phyloP scores from a whole-genome alignment of 495 filamentous ascomycete genomes.

The Hypoxylon crocopeplum region DNA sequence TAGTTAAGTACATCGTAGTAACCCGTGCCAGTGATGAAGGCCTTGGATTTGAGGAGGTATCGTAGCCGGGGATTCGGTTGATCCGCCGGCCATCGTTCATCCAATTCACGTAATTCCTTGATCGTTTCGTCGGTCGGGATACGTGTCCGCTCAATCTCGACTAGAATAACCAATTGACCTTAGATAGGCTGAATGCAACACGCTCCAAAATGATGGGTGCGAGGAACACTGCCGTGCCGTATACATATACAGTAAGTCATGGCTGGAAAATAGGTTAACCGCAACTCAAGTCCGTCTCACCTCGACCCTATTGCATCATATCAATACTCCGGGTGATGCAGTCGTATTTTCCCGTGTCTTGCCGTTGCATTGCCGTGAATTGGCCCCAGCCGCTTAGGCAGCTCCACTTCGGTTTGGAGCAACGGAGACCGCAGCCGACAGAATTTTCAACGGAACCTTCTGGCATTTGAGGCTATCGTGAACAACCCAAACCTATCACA shows the following conservation, averaged over 20 bases:
- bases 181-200: conserved; percentile 19
- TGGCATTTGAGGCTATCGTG: conserved; percentile 29
- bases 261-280: conserved; percentile 5
- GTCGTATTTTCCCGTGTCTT: conserved; percentile 24
- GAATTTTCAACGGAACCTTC: conserved; percentile 25
- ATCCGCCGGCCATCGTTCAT: conserved; percentile 9
- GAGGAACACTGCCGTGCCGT: conserved; percentile 1
- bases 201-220: conserved; percentile 4
- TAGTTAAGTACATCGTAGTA: not conserved
- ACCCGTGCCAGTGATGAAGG: conserved; percentile 1
- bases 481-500: conserved; percentile 21
- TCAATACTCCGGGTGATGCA: conserved; percentile 11
- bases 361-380: conserved; percentile 34
- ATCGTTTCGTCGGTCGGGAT: conserved; percentile 11
- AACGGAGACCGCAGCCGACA: conserved; percentile 29
- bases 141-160: conserved; percentile 3
- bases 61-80: not conserved
- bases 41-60: conserved; percentile 4
- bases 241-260: conserved; percentile 12
- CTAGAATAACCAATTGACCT: conserved; percentile 20
- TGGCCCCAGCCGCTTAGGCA: conserved; percentile 28
- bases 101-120: conserved; percentile 11
- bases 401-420: conserved; percentile 35
- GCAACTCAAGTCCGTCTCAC: conserved; percentile 4
- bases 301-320: conserved; percentile 27